These are phyloP conservation scores for Lepraria neglecta DNA, from an alignment of 495 filamentous ascomycete genomes.

Conservation along the genomic window DNA sequence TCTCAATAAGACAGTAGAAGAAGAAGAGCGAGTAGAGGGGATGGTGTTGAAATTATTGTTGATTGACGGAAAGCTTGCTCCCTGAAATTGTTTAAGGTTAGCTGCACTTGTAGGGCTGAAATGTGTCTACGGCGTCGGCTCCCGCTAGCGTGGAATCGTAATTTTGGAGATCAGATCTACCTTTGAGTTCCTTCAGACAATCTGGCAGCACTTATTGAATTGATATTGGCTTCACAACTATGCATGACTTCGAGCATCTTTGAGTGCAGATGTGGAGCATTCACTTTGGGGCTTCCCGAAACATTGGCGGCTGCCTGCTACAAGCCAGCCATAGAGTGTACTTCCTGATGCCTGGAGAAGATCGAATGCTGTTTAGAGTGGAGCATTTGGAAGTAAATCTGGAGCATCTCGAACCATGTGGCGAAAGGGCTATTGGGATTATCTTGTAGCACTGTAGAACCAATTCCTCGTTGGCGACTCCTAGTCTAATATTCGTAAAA, in stretches of 20 bases:
- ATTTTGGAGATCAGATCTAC: too few species aligned
- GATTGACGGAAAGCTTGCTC: constrained; percentile 14
- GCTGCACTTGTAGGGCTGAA: constrained; percentile 9
- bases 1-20: not conserved
- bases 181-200: too few species aligned
- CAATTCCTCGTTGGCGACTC: not conserved
- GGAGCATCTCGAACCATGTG: too few species aligned
- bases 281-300: too few species aligned
- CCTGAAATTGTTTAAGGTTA: constrained; percentile 19
- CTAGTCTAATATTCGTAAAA: not conserved
- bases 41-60: constrained; percentile 8
- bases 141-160: not conserved
- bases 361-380: too few species aligned
- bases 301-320: constrained; percentile 5
- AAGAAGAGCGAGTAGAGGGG: constrained; percentile 2
- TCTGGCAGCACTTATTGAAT: not conserved
- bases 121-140: not conserved
- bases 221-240: not conserved
- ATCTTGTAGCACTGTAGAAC: too few species aligned
- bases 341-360: not conserved
- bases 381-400: too few species aligned
- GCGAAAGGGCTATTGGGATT: too few species aligned
- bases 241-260: not conserved
- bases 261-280: too few species aligned
- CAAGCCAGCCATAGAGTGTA: not conserved